Evolutionary conservation across 2,329 filamentous ascomycete genomes (phyloP), one percentile per base, ranked within the genome.

Genomic region (Fusarium xylarioides): DNA sequence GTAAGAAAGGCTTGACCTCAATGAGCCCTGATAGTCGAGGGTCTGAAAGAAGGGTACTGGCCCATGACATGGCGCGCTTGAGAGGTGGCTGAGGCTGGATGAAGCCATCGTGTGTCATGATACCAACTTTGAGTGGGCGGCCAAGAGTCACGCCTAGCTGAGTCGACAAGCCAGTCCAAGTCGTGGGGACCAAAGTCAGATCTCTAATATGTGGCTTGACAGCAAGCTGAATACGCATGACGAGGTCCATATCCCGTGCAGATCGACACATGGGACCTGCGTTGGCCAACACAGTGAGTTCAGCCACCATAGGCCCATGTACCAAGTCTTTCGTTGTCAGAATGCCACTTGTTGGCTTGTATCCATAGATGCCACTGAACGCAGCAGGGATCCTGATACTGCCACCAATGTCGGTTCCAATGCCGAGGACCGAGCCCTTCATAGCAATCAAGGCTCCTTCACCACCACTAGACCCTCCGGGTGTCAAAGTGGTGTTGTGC

Each of bases 371-470:
- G 2, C 50, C 50, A 1, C 19, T 54, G 8, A 54, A 54, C 14
- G 50, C 50, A 7, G 50, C 19, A n/a, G 50, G 50, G 8, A 54
- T 54, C 3, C 50, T 37, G 11, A 54, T 54, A 9, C 50, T 54
- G 11, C 50, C 50, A 10, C 50, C 50, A 18, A 54, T 54, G 11
- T 54, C 50, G 4, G 34, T 54, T 28, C 50, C 50, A 18, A 54
- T 40, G 2, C 50, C 50, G 4, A 54, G 23, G 5, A 54, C 23
- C 0, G 50, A 54, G 14, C 50, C 50, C 15, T n/a, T 54, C 23
- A 54, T 54, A n/a, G 50, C 34, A 14, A 54, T 18, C 19, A 54
- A 18, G 50, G 50, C 50, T 7, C 50, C 50, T 5, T 54, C 50
- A 18, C 50, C 50, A 11, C 50, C 50, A n/a, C 50, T 54, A 3